Conservation (phyloP, 2,329 filamentous ascomycete genomes). For the Pyrenophora graminea region DNA sequence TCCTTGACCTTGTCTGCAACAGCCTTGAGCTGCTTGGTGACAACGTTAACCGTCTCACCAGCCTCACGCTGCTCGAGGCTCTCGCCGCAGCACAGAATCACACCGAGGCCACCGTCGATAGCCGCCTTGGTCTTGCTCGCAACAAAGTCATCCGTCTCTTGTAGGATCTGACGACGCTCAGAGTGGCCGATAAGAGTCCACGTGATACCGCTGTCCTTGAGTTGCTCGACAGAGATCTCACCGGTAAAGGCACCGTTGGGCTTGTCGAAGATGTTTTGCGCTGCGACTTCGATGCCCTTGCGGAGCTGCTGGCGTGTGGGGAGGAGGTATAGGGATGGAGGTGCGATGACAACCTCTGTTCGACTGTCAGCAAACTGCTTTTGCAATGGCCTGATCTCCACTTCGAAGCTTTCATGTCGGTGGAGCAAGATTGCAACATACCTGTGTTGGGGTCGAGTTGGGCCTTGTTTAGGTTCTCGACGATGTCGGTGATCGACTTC, state of each 20-base stretch:
- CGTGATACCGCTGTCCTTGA: conserved; percentile 83
- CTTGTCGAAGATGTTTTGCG: conserved; percentile 98
- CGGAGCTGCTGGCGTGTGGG: conserved; percentile 79
- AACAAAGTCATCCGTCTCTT: conserved; percentile 80
- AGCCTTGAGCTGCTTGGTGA: conserved; percentile 82
- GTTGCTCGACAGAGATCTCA: conserved; percentile 90
- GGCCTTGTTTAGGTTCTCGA: conserved; percentile 85
- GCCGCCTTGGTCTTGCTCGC: conserved; percentile 94
- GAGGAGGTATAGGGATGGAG: conserved; percentile 87
- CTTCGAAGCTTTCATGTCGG: background rate
- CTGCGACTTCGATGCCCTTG: conserved; percentile 78
- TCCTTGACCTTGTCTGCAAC: conserved; percentile 78
- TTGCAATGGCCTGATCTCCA: conserved; percentile 4
- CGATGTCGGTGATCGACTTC: conserved; percentile 87
- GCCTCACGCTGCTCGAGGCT: conserved; percentile 89
- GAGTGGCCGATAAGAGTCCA: conserved; percentile 95
- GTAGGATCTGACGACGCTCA: conserved; percentile 87
- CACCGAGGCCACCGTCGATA: conserved; percentile 80
- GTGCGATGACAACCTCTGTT: conserved; percentile 90
- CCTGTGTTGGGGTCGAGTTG: conserved; percentile 75
- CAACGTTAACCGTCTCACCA: conserved; percentile 81
- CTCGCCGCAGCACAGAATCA: conserved; percentile 98
- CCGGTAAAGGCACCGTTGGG: conserved; percentile 96
- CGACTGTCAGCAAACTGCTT: conserved; percentile 9
- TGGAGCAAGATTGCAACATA: conserved; percentile 45